Evolutionary conservation across 192 early-diverging fungal species (phyloP), one percentile per base, ranked within the genome.

Genomic region (Coemansia sp.): DNA sequence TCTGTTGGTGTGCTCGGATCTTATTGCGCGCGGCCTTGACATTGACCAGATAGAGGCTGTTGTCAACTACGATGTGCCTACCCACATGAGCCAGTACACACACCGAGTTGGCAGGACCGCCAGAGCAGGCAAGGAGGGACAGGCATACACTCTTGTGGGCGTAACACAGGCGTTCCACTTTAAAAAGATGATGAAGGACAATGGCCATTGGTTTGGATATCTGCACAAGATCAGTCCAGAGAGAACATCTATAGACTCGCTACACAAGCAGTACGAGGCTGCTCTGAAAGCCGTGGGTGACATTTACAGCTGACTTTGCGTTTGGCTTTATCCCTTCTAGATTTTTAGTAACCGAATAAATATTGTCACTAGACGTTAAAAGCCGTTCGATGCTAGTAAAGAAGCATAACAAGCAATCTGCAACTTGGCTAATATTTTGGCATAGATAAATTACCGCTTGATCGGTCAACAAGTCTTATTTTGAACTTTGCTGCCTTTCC

Each of bases 61-160:
- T 8, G 86, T 98, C 54, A 92, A 92, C 70, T 94, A 95, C 77
- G 96, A 98, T 65, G 85, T 90, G 39, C 93, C 95, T 16, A 71
- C 84, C 10, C 88, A 92, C 42, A 90, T 93, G 86, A 87, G 89
- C 65, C 89, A 90, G 73, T 98, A 97, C 67, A 87, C 95, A n/a
- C 96, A 98, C 67, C 88, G 96, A 63, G 92, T 95, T 0, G 96
- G 96, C 6, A 86, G 96, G 64, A 95, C 94, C 3, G 95, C 94
- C 12, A 87, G 95, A 68, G 95, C 95, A 7, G 95, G 94, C 9
- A 80, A 91, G 23, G 78, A 87, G n/a, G 95, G 95, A 32, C 72
- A 81, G 7, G 93, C 93, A 0, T 92, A 90, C 58, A 91, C 91
- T 4, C 65, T 94, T 39, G 86, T 92, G 3, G 92, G 87, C 42